Percentiles rank a stretch among this genome's conserved stretches.
Evolutionary conservation across 768 basidiomycete genomes (phyloP).

Genomic region (Erythrobasidium yunnanense): DNA sequence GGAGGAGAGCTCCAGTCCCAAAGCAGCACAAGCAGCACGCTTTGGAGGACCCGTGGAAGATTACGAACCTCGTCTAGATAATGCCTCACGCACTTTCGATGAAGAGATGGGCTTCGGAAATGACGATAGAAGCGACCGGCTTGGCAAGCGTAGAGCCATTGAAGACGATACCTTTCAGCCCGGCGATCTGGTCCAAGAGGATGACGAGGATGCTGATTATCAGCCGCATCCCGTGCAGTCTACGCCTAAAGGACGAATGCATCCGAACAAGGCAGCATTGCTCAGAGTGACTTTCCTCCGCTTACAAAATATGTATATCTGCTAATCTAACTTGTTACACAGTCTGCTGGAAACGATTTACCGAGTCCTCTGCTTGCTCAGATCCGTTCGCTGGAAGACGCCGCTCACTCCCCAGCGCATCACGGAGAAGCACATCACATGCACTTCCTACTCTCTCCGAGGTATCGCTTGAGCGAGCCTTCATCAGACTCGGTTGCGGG

Average conservation of each 20-base stretch:
- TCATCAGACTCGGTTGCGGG: conserved; percentile 7
- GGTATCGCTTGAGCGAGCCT: background rate
- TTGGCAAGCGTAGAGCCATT: background rate
- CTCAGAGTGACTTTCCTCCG: background rate
- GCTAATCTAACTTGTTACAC: background rate
- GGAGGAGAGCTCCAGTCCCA: conserved; percentile 11
- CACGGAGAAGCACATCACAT: background rate
- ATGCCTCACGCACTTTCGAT: no score
- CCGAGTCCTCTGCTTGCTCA: conserved; percentile 1
- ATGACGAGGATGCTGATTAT: background rate
- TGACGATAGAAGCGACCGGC: background rate
- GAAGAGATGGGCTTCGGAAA: no score
- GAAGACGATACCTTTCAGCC: background rate
- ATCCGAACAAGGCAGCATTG: background rate
- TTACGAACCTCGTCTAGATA: background rate
- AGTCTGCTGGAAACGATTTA: conserved; percentile 17
- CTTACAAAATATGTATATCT: background rate
- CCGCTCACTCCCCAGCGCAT: background rate
- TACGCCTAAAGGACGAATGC: conserved; percentile 2
- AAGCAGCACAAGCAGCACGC: conserved; percentile 16
- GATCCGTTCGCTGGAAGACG: conserved; percentile 17
- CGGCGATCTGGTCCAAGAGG: background rate
- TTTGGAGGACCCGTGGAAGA: conserved; percentile 7
- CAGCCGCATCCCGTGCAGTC: background rate
- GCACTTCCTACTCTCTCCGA: background rate